Conservation (phyloP, 805 yeast species). For the Starmera amethionina region DNA sequence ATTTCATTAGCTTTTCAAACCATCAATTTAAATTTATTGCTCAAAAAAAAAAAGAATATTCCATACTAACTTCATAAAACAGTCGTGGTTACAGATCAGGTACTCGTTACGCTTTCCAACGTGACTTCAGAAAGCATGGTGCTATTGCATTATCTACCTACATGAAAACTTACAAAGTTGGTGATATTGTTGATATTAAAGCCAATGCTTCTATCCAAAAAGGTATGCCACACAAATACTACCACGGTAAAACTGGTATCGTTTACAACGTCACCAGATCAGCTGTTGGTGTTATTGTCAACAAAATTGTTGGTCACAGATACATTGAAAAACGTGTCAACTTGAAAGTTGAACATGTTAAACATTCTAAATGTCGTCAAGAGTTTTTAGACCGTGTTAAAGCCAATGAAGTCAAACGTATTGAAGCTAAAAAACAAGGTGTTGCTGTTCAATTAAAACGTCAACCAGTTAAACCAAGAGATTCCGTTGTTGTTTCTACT, state of each 20-base stretch:
- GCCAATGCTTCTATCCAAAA: conserved; percentile 99
- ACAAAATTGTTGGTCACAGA: conserved; percentile 99
- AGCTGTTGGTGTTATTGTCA: conserved; percentile 94
- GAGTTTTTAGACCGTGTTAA: conserved; percentile 98
- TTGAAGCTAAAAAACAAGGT: conserved; percentile 93
- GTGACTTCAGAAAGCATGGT: conserved; percentile 98
- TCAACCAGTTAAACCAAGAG: conserved; percentile 98
- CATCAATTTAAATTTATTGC: no score
- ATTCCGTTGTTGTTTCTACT: conserved; percentile 74
- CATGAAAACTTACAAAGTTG: conserved; percentile 97
- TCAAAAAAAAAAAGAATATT: neutral
- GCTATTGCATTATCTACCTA: conserved; percentile 88
- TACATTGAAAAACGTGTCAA: conserved; percentile 98
- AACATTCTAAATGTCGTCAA: conserved; percentile 99
- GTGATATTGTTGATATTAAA: conserved; percentile 98
- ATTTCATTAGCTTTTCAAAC: neutral
- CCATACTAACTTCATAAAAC: conserved; percentile 9
- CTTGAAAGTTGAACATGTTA: conserved; percentile 97
- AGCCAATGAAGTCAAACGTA: conserved; percentile 87
- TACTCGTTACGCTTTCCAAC: conserved; percentile 99
- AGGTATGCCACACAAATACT: conserved; percentile 99
- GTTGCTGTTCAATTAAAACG: conserved; percentile 88
- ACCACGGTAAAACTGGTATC: conserved; percentile 99
- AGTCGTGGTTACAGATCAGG: conserved; percentile 99
- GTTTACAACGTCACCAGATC: conserved; percentile 98